Base-by-base conservation (phyloP, 257 asterid genomes). In the Solanum raphanifolium region DNA sequence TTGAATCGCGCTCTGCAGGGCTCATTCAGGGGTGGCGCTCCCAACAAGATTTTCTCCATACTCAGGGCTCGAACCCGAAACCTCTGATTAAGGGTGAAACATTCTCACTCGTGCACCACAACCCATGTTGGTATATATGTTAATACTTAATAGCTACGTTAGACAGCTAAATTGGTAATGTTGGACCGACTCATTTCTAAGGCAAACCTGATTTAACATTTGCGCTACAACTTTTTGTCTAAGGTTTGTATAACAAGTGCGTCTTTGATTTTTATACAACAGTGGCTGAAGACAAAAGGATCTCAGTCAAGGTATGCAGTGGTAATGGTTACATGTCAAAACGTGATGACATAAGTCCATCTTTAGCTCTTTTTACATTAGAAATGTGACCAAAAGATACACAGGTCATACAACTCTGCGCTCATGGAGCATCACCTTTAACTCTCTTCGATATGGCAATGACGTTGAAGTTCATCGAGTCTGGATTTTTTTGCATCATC, bases 391-490 rank as follows among this genome's bases (percentile, higher is more conserved):
- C 25, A 5, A 16, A 52, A 18, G 69, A 48, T 46, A 58, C 41
- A 27, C 65, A 81, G 39, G 29, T 7, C 15, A 46, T 46, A 5
- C n/a, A 81, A 81, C 85, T 81, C 38, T 4, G 4, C 2, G 27
- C 85, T 81, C 85, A 86, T 29, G 36, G 27, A 55, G 87, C 83
- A 86, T 71, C 72, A 60, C 48, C 89, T 89, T 88, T 88, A 23
- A 46, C 84, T 91, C 91, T 95, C 94, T 95, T 96, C 1, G 99
- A 93, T 62, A 96, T 75, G 36, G 98, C 94, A 65, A 96, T 95
- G 38, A 94, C 95, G 20, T 92, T 96, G 95, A 96, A 96, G 91
- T 93, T 92, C 81, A 91, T 92, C 0, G 99, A 94, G 32, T 93
- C 93, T 0, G 98, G 99, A 88, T 94, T 95, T 66, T 94, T 93